Percentiles rank a stretch among this genome's conserved stretches.
These are phyloP conservation scores for Sporothrix protearum DNA, from an alignment of 2,329 filamentous ascomycete genomes.

Conservation along the genomic window DNA sequence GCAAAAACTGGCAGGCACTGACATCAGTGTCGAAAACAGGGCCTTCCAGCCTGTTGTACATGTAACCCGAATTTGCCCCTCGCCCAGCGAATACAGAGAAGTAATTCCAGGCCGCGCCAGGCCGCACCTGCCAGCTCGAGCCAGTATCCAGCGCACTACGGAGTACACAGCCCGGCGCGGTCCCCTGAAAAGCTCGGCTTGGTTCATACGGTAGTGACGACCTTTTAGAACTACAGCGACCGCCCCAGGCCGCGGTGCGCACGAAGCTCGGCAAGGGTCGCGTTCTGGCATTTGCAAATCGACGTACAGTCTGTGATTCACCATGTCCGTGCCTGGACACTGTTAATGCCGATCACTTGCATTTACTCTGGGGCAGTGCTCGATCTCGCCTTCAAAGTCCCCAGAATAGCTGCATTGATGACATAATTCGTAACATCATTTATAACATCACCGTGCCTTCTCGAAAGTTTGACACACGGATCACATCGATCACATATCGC, in stretches of 20 bases:
- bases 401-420: neutral
- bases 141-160: neutral
- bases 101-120: conserved; percentile 4
- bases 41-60: neutral
- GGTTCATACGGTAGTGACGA: neutral
- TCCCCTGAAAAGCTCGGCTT: neutral
- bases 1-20: neutral
- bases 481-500: neutral
- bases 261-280: conserved; percentile 1
- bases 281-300: neutral
- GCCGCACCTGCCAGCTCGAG: neutral
- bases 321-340: neutral
- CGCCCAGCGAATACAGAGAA: neutral
- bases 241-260: neutral
- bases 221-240: neutral
- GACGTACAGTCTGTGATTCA: neutral
- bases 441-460: neutral
- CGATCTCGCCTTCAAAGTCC: neutral
- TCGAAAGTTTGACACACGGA: neutral
- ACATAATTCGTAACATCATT: neutral
- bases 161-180: neutral
- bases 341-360: neutral
- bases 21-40: conserved; percentile 15
- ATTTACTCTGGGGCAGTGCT: neutral
- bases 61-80: neutral